These are phyloP conservation scores for Fusarium buharicum DNA, from an alignment of 2,329 filamentous ascomycete species.

Conservation along the genomic window DNA sequence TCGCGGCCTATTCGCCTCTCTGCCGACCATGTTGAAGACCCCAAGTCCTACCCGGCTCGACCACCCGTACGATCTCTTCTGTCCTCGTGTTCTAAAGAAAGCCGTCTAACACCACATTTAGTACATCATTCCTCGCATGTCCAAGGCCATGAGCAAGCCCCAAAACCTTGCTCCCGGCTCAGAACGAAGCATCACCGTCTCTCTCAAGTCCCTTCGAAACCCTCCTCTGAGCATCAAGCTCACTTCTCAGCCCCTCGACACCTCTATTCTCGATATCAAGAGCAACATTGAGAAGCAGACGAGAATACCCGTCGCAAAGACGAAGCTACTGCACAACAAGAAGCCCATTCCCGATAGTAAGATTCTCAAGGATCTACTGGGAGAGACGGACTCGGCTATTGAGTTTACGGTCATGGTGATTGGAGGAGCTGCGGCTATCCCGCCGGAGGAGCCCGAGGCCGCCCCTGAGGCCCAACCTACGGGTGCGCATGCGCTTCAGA, in stretches of 20 bases:
- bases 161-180: constrained; percentile 61
- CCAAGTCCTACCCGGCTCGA: constrained; percentile 78
- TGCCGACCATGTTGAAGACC: constrained; percentile 91
- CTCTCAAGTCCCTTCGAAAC: constrained; percentile 81
- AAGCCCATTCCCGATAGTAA: constrained; percentile 85
- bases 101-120: constrained; percentile 48
- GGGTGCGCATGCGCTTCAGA: constrained; percentile 72
- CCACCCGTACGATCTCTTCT: constrained; percentile 68
- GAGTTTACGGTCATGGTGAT: constrained; percentile 92
- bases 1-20: constrained; percentile 81
- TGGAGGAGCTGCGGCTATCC: constrained; percentile 68
- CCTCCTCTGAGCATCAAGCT: constrained; percentile 76
- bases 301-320: constrained; percentile 75
- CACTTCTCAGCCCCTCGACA: constrained; percentile 69
- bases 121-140: constrained; percentile 78
- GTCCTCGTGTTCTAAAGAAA: neutral
- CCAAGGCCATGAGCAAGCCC: constrained; percentile 64
- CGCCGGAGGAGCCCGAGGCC: constrained; percentile 54
- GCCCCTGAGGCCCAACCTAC: constrained; percentile 42
- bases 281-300: constrained; percentile 71
- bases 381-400: constrained; percentile 60
- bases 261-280: constrained; percentile 84
- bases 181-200: constrained; percentile 66
- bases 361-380: constrained; percentile 77
- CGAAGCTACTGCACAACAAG: constrained; percentile 87